Conservation (phyloP, 345 rosid species). For the Cardamine occulta region DNA sequence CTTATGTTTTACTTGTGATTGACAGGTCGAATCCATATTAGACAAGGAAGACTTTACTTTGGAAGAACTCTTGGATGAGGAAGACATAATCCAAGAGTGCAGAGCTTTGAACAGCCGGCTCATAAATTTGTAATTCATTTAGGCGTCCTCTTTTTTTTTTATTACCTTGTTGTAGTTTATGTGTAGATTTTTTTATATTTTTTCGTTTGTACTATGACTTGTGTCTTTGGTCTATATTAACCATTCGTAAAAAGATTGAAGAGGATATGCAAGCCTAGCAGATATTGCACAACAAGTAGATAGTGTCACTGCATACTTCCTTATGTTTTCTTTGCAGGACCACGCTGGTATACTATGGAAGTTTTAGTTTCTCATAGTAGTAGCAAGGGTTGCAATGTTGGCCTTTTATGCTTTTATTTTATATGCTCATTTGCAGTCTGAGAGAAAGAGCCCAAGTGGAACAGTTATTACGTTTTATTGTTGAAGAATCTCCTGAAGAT, state of each 20-base stretch:
- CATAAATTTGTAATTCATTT: conserved; percentile 77
- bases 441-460: conserved; percentile 94
- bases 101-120: conserved; percentile 97
- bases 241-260: background rate
- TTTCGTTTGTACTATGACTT: conserved; percentile 31
- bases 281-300: conserved; percentile 34
- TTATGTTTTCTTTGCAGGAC: conserved; percentile 42
- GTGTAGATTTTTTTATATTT: conserved; percentile 1
- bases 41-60: conserved; percentile 93
- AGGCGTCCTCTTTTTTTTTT: background rate
- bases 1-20: conserved; percentile 14
- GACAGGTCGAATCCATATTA: conserved; percentile 83
- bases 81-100: conserved; percentile 99
- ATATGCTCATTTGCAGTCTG: conserved; percentile 57
- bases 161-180: conserved; percentile 26
- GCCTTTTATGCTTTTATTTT: conserved; percentile 39
- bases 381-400: conserved; percentile 25
- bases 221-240: conserved; percentile 28
- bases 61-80: conserved; percentile 98
- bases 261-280: conserved; percentile 15
- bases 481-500: conserved; percentile 88
- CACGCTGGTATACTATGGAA: conserved; percentile 3
- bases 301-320: conserved; percentile 24
- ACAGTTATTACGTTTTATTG: conserved; percentile 75
- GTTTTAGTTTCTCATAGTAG: conserved; percentile 33